phyloP scores from a whole-genome alignment of 192 early-diverging fungal species.

The Umbelopsis isabellina region DNA sequence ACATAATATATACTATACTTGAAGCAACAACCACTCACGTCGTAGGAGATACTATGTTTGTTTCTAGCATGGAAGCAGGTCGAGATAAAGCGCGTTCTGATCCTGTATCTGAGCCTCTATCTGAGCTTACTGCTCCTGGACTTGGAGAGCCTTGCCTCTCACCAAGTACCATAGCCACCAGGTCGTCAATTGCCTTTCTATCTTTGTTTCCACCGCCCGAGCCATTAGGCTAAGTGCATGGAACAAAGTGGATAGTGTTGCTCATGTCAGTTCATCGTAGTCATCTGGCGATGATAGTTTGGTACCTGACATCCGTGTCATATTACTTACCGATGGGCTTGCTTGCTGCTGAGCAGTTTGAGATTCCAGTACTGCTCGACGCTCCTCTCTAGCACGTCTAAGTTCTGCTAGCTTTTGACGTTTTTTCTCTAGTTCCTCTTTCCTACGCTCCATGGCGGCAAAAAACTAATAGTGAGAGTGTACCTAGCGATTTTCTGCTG shows the following conservation, averaged over 20 bases:
- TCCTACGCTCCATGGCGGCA: constrained; percentile 64
- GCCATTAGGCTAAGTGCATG: background rate
- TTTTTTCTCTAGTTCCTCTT: constrained; percentile 90
- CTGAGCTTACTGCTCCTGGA: constrained; percentile 44
- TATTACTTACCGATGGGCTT: constrained; percentile 28
- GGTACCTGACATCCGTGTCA: constrained; percentile 5
- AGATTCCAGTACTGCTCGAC: constrained; percentile 53
- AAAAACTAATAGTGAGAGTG: background rate
- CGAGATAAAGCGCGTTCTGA: constrained; percentile 46
- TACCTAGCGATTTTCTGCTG: constrained; percentile 6
- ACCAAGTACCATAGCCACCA: constrained; percentile 85
- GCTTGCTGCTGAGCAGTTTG: constrained; percentile 32
- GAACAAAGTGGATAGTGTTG: no score
- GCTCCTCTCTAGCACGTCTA: constrained; percentile 78
- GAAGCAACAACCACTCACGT: background rate
- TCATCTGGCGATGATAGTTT: background rate
- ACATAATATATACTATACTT: no score
- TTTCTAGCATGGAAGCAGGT: constrained; percentile 31
- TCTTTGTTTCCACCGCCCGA: constrained; percentile 34
- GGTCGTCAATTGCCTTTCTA: constrained; percentile 79
- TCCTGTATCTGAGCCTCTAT: constrained; percentile 50
- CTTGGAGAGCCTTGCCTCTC: constrained; percentile 52
- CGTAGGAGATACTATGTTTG: background rate
- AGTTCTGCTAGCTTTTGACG: constrained; percentile 90
- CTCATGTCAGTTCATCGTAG: background rate